Percentiles rank a stretch among this genome's conserved stretches.
phyloP scores from a whole-genome alignment of 345 rosid species.

The Salix brachista region DNA sequence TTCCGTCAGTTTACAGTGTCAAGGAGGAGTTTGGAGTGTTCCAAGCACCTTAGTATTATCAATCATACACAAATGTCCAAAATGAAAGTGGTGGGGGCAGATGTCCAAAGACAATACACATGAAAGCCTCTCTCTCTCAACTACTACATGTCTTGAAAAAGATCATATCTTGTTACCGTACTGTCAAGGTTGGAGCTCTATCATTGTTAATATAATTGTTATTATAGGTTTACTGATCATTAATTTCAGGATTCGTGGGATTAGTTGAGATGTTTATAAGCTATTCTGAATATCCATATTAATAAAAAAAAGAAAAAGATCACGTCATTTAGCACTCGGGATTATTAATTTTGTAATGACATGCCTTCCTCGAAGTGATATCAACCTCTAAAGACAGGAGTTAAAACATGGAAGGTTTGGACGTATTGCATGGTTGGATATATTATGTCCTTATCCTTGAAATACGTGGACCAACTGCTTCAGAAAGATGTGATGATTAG shows the following conservation, averaged over 20 bases:
- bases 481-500: too few species aligned
- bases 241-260: rapidly evolving
- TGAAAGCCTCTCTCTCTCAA: not conserved
- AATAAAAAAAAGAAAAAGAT: not conserved
- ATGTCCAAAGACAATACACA: not conserved
- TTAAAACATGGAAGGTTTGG: not conserved
- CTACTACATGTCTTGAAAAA: too few species aligned
- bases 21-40: too few species aligned
- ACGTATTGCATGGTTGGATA: not conserved
- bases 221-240: too few species aligned
- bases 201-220: too few species aligned
- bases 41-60: not conserved
- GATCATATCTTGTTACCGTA: not conserved
- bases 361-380: not conserved
- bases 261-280: too few species aligned
- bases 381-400: not conserved
- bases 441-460: not conserved
- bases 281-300: too few species aligned
- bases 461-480: not conserved
- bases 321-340: not conserved
- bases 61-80: not conserved
- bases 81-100: not conserved
- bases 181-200: too few species aligned
- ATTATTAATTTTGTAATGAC: not conserved
- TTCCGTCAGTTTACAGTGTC: not conserved